phyloP scores from a whole-genome alignment of 2,329 filamentous ascomycete genomes.

The Trichoderma sp. region DNA sequence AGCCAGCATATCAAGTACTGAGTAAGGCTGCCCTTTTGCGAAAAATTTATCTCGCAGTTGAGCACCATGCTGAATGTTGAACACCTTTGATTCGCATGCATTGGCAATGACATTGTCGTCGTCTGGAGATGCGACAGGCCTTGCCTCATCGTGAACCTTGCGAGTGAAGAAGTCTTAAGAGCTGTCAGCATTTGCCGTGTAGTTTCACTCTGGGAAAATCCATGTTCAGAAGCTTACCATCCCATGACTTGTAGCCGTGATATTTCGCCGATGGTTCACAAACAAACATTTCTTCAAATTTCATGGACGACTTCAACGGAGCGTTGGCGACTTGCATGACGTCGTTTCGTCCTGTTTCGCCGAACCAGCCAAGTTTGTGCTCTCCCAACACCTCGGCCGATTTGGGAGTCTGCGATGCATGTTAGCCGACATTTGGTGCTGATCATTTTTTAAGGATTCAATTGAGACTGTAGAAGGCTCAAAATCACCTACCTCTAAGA shows the following conservation, averaged over 20 bases:
- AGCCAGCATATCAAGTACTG: constrained; percentile 60
- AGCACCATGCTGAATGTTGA: constrained; percentile 49
- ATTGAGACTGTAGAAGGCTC: not conserved
- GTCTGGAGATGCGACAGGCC: constrained; percentile 57
- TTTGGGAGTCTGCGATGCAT: constrained; percentile 41
- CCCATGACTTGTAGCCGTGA: constrained; percentile 66
- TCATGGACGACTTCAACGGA: constrained; percentile 40
- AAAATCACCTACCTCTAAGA: constrained; percentile 45
- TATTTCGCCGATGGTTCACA: constrained; percentile 55
- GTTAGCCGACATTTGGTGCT: not conserved
- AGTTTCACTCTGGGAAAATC: not conserved
- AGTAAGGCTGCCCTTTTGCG: constrained; percentile 69
- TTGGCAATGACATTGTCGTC: constrained; percentile 57
- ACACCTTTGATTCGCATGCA: constrained; percentile 63
- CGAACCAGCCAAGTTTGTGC: constrained; percentile 54
- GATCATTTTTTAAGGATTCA: not conserved
- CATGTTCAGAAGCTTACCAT: constrained; percentile 39
- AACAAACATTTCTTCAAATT: constrained; percentile 59
- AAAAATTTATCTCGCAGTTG: constrained; percentile 62
- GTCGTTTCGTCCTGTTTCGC: constrained; percentile 45
- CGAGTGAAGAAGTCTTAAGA: constrained; percentile 62
- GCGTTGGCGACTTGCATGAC: constrained; percentile 53
- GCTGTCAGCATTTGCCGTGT: not conserved
- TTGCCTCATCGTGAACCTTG: constrained; percentile 48
- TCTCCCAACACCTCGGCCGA: constrained; percentile 51